Conservation (phyloP, 1,284 basidiomycete species). For the Omphalotus olearius region DNA sequence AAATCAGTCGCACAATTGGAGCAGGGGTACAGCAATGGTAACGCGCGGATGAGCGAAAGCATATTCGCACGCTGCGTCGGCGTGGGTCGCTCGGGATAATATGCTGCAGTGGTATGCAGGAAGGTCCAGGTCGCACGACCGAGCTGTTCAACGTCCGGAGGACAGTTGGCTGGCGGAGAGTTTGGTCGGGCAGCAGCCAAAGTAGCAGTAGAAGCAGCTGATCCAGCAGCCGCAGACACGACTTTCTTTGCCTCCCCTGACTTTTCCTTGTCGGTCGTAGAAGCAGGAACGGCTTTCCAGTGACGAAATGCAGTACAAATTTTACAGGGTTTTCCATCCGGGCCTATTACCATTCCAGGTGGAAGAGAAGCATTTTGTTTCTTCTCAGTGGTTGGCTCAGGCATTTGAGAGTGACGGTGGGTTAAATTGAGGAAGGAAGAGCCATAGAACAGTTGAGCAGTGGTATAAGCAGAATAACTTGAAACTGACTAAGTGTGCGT, state of each 20-base stretch:
- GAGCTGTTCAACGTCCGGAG: constrained; percentile 82
- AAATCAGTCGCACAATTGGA: constrained; percentile 81
- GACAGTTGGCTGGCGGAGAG: constrained; percentile 67
- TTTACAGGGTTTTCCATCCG: constrained; percentile 93
- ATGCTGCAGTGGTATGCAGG: constrained; percentile 89
- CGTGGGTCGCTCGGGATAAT: constrained; percentile 82
- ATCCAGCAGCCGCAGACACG: constrained; percentile 35
- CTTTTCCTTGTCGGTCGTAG: constrained; percentile 29
- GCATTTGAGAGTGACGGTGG: background rate
- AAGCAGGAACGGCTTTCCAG: constrained; percentile 40
- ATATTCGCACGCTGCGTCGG: constrained; percentile 74
- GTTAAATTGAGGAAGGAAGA: too few species aligned
- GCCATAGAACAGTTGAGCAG: too few species aligned
- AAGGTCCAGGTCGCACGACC: constrained; percentile 95
- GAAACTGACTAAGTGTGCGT: too few species aligned
- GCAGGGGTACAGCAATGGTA: constrained; percentile 87
- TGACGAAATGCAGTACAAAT: constrained; percentile 79
- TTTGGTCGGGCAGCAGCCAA: constrained; percentile 23
- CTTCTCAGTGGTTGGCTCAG: constrained; percentile 1
- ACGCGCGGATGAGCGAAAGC: constrained; percentile 69
- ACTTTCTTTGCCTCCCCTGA: constrained; percentile 25
- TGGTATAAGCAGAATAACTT: too few species aligned
- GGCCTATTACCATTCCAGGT: constrained; percentile 82
- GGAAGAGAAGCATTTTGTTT: constrained; percentile 32
- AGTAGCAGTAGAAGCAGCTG: constrained; percentile 20